A percentile compares a stretch with the other conserved stretches of the same genome.
phyloP scores from a whole-genome alignment of 148 eudicot species.

The Persicaria maculosa region DNA sequence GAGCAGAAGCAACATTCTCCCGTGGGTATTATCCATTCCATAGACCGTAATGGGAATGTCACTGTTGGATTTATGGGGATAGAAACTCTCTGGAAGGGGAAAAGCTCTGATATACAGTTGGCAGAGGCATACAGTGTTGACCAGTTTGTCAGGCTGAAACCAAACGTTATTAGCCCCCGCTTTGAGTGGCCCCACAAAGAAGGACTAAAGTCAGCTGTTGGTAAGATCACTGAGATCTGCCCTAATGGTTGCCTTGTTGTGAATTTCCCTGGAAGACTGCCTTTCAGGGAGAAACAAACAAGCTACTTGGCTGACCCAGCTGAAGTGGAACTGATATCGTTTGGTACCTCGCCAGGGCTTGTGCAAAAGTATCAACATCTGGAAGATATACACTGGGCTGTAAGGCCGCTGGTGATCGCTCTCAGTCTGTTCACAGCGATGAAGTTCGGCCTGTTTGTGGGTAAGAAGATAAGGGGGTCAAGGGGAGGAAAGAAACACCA shows the following conservation, averaged over 20 bases:
- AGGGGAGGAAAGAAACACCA: conserved; percentile 15
- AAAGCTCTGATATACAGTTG: conserved; percentile 49
- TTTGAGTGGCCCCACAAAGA: conserved; percentile 69
- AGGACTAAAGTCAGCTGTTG: conserved; percentile 52
- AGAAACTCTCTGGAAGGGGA: conserved; percentile 68
- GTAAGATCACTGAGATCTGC: conserved; percentile 47
- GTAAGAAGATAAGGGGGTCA: conserved; percentile 43
- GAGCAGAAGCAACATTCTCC: conserved; percentile 64
- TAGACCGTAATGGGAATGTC: conserved; percentile 56
- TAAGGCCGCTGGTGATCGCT: conserved; percentile 68
- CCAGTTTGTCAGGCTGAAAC: conserved; percentile 56
- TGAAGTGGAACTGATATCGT: conserved; percentile 70
- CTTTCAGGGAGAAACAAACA: conserved; percentile 26
- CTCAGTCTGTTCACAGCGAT: conserved; percentile 59
- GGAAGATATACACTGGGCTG: conserved; percentile 88
- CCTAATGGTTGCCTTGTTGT: conserved; percentile 77
- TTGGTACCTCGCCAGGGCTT: conserved; percentile 34
- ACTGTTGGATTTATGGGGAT: conserved; percentile 63
- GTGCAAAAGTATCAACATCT: conserved; percentile 71
- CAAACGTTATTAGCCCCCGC: conserved; percentile 54
- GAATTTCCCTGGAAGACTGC: conserved; percentile 53
- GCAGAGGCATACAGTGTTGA: conserved; percentile 55
- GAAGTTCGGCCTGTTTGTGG: conserved; percentile 39
- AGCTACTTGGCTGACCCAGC: conserved; percentile 68
- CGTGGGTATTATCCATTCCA: conserved; percentile 64